Conservation (phyloP, 2,329 filamentous ascomycete genomes). For the Lojkania enalia region DNA sequence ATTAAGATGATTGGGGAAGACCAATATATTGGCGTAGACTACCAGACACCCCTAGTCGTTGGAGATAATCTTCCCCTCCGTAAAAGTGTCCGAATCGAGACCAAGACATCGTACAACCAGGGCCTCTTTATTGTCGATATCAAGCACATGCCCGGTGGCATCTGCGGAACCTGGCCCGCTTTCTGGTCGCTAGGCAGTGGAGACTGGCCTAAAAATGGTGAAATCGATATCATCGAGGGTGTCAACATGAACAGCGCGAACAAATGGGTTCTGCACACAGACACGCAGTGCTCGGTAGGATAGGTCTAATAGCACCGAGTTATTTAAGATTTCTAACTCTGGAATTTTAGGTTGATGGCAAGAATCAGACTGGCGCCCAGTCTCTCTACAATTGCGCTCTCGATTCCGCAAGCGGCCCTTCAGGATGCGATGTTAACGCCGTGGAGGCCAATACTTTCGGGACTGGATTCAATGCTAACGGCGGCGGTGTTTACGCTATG, state of each 20-base stretch:
- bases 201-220: conserved; percentile 31
- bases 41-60: conserved; percentile 25
- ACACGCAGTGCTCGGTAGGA: conserved; percentile 24
- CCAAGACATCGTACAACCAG: conserved; percentile 30
- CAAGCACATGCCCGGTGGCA: conserved; percentile 34
- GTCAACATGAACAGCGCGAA: conserved; percentile 34
- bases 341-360: conserved; percentile 15
- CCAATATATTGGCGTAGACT: conserved; percentile 50
- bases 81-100: conserved; percentile 34
- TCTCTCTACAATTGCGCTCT: conserved; percentile 20
- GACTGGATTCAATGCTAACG: conserved; percentile 53
- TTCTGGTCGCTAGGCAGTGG: conserved; percentile 37
- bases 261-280: conserved; percentile 32
- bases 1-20: conserved; percentile 13
- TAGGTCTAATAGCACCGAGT: too few species aligned
- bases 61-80: conserved; percentile 21
- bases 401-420: conserved; percentile 15
- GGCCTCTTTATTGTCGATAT: conserved; percentile 39
- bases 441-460: conserved; percentile 49
- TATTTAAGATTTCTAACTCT: too few species aligned
- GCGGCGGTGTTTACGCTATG: conserved; percentile 49
- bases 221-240: conserved; percentile 43
- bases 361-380: conserved; percentile 18
- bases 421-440: conserved; percentile 50
- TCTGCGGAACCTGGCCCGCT: conserved; percentile 40